Evolutionary conservation across 768 basidiomycete genomes (phyloP).

Genomic region (Pholiota molesta): DNA sequence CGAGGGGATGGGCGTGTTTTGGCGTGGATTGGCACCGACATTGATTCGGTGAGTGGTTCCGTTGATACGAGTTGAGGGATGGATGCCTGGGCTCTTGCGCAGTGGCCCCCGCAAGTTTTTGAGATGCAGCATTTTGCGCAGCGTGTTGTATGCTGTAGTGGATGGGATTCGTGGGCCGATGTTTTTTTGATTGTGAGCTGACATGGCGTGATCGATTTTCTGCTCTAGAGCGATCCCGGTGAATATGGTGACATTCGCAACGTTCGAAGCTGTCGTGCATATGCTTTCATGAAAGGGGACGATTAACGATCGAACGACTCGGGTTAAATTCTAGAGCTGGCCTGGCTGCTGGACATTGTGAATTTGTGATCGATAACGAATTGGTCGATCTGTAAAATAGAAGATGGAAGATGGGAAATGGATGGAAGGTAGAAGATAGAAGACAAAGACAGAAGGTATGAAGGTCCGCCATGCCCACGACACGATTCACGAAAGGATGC

Average conservation of each 20-base stretch:
- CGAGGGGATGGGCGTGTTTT: slow-evolving; percentile 75
- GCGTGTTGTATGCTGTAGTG: neutral
- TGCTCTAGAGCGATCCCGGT: slow-evolving; percentile 71
- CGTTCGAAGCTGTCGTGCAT: slow-evolving; percentile 65
- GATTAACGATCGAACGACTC: neutral
- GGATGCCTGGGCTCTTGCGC: neutral
- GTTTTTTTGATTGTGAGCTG: neutral
- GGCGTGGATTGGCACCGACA: slow-evolving; percentile 77
- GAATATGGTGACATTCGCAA: slow-evolving; percentile 82
- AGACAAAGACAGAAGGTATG: neutral
- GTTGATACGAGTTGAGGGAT: neutral
- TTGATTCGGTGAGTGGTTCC: slow-evolving; percentile 63
- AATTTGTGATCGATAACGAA: neutral
- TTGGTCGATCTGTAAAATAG: neutral
- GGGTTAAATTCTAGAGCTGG: neutral
- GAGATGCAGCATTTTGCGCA: too few species aligned
- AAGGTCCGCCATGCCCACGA: neutral
- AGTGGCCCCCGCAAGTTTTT: too few species aligned
- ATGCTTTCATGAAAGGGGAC: slow-evolving; percentile 24
- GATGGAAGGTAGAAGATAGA: too few species aligned
- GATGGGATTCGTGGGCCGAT: neutral
- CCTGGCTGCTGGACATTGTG: neutral
- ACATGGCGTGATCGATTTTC: neutral
- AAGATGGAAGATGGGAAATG: neutral
- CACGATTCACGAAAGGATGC: neutral